Base-by-base conservation (phyloP, 805 yeast species). In the Candida boleticola region DNA sequence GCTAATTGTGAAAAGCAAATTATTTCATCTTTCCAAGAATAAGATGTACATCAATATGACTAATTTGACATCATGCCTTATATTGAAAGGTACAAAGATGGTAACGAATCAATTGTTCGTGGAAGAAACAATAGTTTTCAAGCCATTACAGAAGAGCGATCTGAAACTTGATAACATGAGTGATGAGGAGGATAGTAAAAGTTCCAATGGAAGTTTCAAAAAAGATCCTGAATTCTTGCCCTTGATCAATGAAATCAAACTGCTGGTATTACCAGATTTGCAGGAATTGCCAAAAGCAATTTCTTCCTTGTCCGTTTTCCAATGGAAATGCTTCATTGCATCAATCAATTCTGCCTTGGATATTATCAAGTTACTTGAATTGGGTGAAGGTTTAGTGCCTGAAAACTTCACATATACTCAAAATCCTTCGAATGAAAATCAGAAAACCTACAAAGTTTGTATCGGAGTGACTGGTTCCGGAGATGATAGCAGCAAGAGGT, bases 331-430 rank as follows among this genome's bases (percentile, higher is more conserved):
- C 33, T 51, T 65, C 36, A 32, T 71, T 4, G 39, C 49, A 5
- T 44, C 69, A 3, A 47, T 71, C 37, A 40, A 40, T 32, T 48
- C 69, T 1, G 52, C 68, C 1, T 46, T 57, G 25, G 65, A 63
- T 7, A 50, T 64, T 10, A 57, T 68, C 5, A 48, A 58, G 10
- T 41, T 71, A 18, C 42, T 74, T 14, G 73, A 71, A 38, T 39
- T 73, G 6, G 76, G 73, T 3, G 57, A 60, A 43, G 76, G 74
- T 9, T 54, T 57, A 5, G 52, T 63, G n/a, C 58, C 57, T 3
- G 64, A 58, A 29, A 38, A 42, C 20, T 22, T 5, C 9, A 21
- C 36, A 5, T 13, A 38, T 16, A 23, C 10, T 27, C 16, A 23
- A 27, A 20, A 18, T 16, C 5, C 23, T n/a, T 29, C 25, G 7